These are phyloP conservation scores for Penicillium sp. DNA, from an alignment of 2,329 filamentous ascomycete genomes.

Conservation along the genomic window DNA sequence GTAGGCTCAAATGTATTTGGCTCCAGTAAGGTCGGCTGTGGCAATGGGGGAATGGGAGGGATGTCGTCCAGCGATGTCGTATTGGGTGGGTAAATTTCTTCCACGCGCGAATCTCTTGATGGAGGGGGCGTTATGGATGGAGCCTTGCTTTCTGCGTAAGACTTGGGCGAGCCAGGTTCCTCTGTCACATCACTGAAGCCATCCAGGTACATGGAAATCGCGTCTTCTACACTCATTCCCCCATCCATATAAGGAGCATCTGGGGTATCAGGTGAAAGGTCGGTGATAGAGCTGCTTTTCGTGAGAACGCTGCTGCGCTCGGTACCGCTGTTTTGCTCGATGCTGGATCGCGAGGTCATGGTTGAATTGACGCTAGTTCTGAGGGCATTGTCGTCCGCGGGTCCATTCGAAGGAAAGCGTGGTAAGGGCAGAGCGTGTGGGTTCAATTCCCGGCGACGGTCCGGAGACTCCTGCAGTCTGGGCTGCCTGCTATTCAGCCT, in stretches of 20 bases:
- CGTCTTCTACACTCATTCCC: slow-evolving; percentile 59
- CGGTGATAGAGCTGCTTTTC: slow-evolving; percentile 70
- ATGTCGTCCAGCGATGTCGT: slow-evolving; percentile 20
- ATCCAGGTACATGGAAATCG: slow-evolving; percentile 60
- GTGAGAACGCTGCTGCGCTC: slow-evolving; percentile 80
- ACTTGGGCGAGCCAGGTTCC: slow-evolving; percentile 35
- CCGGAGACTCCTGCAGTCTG: slow-evolving; percentile 24
- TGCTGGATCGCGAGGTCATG: slow-evolving; percentile 59
- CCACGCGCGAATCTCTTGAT: slow-evolving; percentile 27
- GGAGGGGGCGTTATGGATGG: slow-evolving; percentile 28
- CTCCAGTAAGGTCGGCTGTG: slow-evolving; percentile 4
- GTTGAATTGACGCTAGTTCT: slow-evolving; percentile 61
- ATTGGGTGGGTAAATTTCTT: slow-evolving; percentile 26
- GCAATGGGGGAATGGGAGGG: slow-evolving; percentile 21
- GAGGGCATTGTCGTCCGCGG: slow-evolving; percentile 37
- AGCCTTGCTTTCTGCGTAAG: slow-evolving; percentile 32
- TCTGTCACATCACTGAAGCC: slow-evolving; percentile 52
- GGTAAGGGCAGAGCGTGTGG: slow-evolving; percentile 28
- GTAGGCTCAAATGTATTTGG: neutral
- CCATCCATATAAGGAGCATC: slow-evolving; percentile 59
- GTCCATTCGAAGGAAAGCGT: slow-evolving; percentile 31
- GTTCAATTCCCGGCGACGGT: slow-evolving; percentile 25
- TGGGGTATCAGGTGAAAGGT: slow-evolving; percentile 60
- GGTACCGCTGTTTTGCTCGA: slow-evolving; percentile 61
- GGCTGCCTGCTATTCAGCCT: slow-evolving; percentile 31